Evolutionary conservation across 2,329 filamentous ascomycete species (phyloP).

Genomic region (Alternaria rosae): DNA sequence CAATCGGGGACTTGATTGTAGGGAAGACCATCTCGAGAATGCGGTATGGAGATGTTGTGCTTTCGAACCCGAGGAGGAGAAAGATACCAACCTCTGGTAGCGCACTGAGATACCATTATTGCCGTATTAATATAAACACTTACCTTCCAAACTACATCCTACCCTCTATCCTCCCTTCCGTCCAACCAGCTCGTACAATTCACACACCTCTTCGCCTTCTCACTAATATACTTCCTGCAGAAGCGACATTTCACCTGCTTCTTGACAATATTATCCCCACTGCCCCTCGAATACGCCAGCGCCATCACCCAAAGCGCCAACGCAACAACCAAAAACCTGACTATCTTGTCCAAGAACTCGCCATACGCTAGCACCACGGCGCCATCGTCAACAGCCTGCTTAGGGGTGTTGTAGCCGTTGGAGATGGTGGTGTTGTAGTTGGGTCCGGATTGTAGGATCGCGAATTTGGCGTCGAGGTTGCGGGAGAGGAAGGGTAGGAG

Average conservation of each 20-base stretch:
- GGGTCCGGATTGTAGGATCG: constrained; percentile 67
- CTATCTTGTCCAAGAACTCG: constrained; percentile 70
- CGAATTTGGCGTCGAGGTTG: constrained; percentile 78
- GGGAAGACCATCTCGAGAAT: not conserved
- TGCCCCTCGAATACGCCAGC: constrained; percentile 66
- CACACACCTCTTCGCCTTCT: constrained; percentile 66
- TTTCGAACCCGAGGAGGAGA: not conserved
- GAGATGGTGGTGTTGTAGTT: constrained; percentile 51
- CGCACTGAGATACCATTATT: not conserved
- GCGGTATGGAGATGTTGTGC: not conserved
- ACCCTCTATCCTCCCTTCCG: constrained; percentile 57
- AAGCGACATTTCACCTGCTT: constrained; percentile 73
- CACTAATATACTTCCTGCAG: constrained; percentile 68
- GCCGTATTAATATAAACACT: not conserved
- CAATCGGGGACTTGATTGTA: not conserved
- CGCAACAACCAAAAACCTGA: constrained; percentile 72
- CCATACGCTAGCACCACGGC: constrained; percentile 77
- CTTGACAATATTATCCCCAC: constrained; percentile 74
- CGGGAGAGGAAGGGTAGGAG: constrained; percentile 72
- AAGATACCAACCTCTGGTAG: not conserved
- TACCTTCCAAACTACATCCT: not conserved
- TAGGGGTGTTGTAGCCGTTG: constrained; percentile 72
- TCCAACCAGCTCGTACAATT: constrained; percentile 67
- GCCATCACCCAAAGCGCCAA: constrained; percentile 71
- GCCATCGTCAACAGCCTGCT: constrained; percentile 73